Base-by-base conservation (phyloP, 2,329 filamentous ascomycete species). In the Elsinoe arachidis region DNA sequence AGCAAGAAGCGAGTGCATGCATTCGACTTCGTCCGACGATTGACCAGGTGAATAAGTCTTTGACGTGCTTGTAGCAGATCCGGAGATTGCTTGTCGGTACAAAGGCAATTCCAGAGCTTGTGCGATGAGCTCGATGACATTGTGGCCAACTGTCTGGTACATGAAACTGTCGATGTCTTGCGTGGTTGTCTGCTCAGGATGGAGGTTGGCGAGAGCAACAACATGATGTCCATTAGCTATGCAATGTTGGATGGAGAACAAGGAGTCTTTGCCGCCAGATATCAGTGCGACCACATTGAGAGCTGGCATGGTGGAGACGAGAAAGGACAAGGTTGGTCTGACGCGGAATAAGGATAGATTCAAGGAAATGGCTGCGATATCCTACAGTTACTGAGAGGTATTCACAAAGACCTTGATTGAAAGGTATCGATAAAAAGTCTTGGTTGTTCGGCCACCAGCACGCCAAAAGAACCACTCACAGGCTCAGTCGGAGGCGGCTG, bases 61-160 rank as follows among this genome's bases (percentile, higher is more conserved):
- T 44, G 80, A 81, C 37, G 82, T 83, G 65, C 90, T 83, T 19
- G 87, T 78, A 0, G 89, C 87, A 4, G 74, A 76, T 39, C 92
- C 93, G 1, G 71, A 68, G 63, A 97, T 96, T 55, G 83, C 76
- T 64, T 85, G 82, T 17, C 93, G 85, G 72, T 93, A 96, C 1
- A 99, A 78, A 21, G 92, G 92, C 34, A 97, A 78, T 0, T 80
- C 83, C 1, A 96, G 84, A 34, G 89, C 90, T 49, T 81, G 72
- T 60, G 85, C 84, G 69, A 96, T 97, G 14, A 96, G 79, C 2
- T 91, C 90, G 58, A 97, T 86, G 15, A 96, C 77, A 58, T 83
- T 80, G 72, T 97, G 90, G 11, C 93, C 93, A 60, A 96, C 88
- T 2, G 93, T 99, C 76, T 99, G 93, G 77, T 97, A 99, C 93